These are phyloP conservation scores for Castanea sativa DNA, from an alignment of 306 rosid species.

Conservation along the genomic window DNA sequence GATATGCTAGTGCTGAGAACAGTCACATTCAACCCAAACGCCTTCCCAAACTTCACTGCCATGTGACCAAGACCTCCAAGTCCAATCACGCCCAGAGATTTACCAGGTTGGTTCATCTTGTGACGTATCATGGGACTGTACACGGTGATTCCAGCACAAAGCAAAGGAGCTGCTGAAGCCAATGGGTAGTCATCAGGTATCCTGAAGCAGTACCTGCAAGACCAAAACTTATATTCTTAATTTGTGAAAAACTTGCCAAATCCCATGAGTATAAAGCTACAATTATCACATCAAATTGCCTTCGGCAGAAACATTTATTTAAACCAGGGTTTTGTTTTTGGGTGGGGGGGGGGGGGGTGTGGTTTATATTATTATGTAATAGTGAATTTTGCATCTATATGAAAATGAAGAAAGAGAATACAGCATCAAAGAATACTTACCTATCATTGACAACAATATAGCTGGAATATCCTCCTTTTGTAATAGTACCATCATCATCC, in stretches of 20 bases:
- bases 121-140: conserved; percentile 80
- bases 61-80: conserved; percentile 93
- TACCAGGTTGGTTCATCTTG: conserved; percentile 83
- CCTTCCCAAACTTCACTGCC: conserved; percentile 85
- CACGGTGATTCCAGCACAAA: conserved; percentile 88
- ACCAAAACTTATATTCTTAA: not conserved
- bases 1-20: conserved; percentile 74
- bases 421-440: not conserved
- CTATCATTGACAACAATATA: conserved; percentile 45
- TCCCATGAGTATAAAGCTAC: too few species aligned
- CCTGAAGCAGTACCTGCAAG: conserved; percentile 64
- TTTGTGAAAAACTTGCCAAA: too few species aligned
- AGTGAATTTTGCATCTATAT: not conserved
- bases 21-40: conserved; percentile 69
- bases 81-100: conserved; percentile 83
- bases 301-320: too few species aligned
- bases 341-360: too few species aligned
- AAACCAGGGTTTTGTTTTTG: too few species aligned
- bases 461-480: conserved; percentile 48
- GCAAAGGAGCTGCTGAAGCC: conserved; percentile 87
- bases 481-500: conserved; percentile 40
- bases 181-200: conserved; percentile 71
- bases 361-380: too few species aligned
- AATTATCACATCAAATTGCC: too few species aligned
- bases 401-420: too few species aligned